phyloP scores from a whole-genome alignment of 2,329 filamentous ascomycete species.

The Pseudonectria foliicola region DNA sequence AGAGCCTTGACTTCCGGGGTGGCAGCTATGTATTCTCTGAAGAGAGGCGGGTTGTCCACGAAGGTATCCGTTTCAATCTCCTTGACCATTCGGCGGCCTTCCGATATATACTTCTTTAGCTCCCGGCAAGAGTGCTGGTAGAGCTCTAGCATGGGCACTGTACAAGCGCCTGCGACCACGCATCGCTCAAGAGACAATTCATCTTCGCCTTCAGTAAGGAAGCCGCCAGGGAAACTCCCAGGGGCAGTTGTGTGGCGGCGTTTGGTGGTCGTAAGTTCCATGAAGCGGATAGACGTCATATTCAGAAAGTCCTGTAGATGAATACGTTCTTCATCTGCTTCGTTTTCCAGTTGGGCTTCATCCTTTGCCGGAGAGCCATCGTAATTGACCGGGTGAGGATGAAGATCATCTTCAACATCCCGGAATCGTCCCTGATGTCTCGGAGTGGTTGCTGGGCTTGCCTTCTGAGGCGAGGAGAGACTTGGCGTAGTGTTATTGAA shows the following conservation, averaged over 20 bases:
- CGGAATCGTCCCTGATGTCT: slow-evolving; percentile 49
- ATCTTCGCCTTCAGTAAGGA: slow-evolving; percentile 36
- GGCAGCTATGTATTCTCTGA: slow-evolving; percentile 84
- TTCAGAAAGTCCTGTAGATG: slow-evolving; percentile 89
- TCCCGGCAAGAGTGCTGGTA: slow-evolving; percentile 96
- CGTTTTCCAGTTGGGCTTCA: slow-evolving; percentile 36
- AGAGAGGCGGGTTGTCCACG: slow-evolving; percentile 83
- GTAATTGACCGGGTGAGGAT: slow-evolving; percentile 37
- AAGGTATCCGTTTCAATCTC: slow-evolving; percentile 86
- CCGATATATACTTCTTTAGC: slow-evolving; percentile 92
- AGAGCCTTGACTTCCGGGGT: slow-evolving; percentile 73
- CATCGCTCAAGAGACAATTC: slow-evolving; percentile 63
- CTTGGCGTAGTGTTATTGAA: slow-evolving; percentile 35
- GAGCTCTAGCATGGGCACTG: slow-evolving; percentile 84
- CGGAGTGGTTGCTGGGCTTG: slow-evolving; percentile 44
- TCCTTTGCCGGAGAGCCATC: slow-evolving; percentile 34
- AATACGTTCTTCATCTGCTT: slow-evolving; percentile 55
- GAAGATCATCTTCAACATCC: slow-evolving; percentile 42
- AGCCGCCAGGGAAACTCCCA: slow-evolving; percentile 35
- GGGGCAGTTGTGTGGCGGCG: slow-evolving; percentile 74
- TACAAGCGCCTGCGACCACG: slow-evolving; percentile 84
- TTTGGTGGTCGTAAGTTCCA: slow-evolving; percentile 97
- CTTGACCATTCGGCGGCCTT: slow-evolving; percentile 81
- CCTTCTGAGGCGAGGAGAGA: slow-evolving; percentile 42
- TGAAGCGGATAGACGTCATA: slow-evolving; percentile 94